Evolutionary conservation across 2,329 filamentous ascomycete species (phyloP).

Genomic region (Dactylellina haptotyla): DNA sequence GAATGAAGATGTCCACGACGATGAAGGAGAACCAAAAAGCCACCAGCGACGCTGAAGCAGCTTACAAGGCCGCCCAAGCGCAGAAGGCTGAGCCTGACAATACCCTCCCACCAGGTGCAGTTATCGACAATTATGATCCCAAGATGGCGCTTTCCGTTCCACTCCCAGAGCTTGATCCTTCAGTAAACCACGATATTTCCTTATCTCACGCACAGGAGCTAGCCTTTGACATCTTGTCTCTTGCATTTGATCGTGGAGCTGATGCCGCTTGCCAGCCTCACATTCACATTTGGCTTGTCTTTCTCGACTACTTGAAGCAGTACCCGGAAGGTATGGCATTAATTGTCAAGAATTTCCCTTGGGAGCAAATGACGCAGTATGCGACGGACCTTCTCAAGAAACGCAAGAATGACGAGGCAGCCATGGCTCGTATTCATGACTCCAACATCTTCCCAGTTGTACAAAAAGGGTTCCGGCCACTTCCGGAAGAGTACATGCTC

Average conservation of each 20-base stretch:
- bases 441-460: constrained; percentile 65
- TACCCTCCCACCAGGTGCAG: constrained; percentile 29
- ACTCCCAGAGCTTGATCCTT: constrained; percentile 31
- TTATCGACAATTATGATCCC: constrained; percentile 33
- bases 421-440: constrained; percentile 61
- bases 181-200: constrained; percentile 54
- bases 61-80: constrained; percentile 17
- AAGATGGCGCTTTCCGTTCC: constrained; percentile 35
- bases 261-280: constrained; percentile 72
- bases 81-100: constrained; percentile 22
- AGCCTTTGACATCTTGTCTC: constrained; percentile 63
- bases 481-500: constrained; percentile 76
- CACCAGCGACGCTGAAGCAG: constrained; percentile 31
- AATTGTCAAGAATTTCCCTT: constrained; percentile 65
- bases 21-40: constrained; percentile 44
- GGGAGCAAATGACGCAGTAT: constrained; percentile 66
- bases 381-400: constrained; percentile 63
- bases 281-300: constrained; percentile 71
- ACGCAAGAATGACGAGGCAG: constrained; percentile 54
- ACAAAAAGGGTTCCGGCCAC: constrained; percentile 66
- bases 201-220: constrained; percentile 63
- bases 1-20: constrained; percentile 44
- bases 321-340: constrained; percentile 63
- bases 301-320: constrained; percentile 66
- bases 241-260: constrained; percentile 67